phyloP scores from a whole-genome alignment of 176 grass and related monocot species.

The Hordeum marinum region DNA sequence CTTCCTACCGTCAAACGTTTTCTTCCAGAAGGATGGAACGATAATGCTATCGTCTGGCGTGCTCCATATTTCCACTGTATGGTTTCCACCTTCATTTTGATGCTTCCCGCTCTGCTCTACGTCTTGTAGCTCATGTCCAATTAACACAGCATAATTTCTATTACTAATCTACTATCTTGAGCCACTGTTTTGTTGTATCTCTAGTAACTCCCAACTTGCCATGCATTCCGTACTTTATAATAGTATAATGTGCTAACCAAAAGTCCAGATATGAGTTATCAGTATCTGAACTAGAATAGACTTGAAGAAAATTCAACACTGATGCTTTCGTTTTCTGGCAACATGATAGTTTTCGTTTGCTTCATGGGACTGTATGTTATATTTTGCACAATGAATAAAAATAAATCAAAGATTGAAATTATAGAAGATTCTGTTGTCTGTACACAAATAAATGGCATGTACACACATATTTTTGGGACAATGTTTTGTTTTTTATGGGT shows the following conservation, averaged over 20 bases:
- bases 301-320: background rate
- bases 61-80: slow-evolving; percentile 73
- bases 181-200: background rate
- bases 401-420: background rate
- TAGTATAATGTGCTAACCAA: background rate
- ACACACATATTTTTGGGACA: background rate
- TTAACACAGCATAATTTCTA: background rate
- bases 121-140: background rate
- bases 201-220: background rate
- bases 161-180: background rate
- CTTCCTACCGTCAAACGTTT: slow-evolving; percentile 76
- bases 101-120: background rate
- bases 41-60: slow-evolving; percentile 53
- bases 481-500: background rate
- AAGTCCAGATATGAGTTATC: background rate
- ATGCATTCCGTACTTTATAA: background rate
- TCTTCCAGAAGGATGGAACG: slow-evolving; percentile 83
- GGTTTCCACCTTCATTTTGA: background rate
- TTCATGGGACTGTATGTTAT: background rate
- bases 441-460: background rate
- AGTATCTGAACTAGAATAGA: background rate
- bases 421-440: background rate
- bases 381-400: background rate
- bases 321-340: background rate
- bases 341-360: background rate